These are phyloP conservation scores for Ramaria sp. DNA, from an alignment of 768 basidiomycete species.

Conservation along the genomic window DNA sequence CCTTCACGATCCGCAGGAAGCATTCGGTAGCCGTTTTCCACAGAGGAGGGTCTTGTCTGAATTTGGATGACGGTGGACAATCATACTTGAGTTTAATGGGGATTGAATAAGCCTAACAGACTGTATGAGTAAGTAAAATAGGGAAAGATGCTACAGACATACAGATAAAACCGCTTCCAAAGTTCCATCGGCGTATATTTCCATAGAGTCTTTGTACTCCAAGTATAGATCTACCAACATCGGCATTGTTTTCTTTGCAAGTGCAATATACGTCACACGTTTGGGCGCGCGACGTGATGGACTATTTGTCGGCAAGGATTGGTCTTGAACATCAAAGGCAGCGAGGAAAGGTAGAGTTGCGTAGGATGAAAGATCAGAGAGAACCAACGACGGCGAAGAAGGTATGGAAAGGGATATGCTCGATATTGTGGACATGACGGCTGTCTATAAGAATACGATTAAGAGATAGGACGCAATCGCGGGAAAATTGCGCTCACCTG, in stretches of 20 bases:
- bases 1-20: slow-evolving; percentile 65
- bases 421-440: slow-evolving; percentile 61
- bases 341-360: slow-evolving; percentile 80
- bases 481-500: slow-evolving; percentile 38
- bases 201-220: slow-evolving; percentile 44
- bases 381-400: slow-evolving; percentile 59
- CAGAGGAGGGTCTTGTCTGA: slow-evolving; percentile 74
- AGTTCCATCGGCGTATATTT: slow-evolving; percentile 73
- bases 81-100: slow-evolving; percentile 94
- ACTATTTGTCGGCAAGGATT: slow-evolving; percentile 10
- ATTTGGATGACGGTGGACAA: slow-evolving; percentile 81
- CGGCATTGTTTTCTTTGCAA: slow-evolving; percentile 86
- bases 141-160: slow-evolving; percentile 16
- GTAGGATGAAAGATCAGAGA: slow-evolving; percentile 79
- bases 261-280: slow-evolving; percentile 77
- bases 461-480: slow-evolving; percentile 8
- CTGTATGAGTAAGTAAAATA: background rate
- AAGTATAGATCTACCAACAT: slow-evolving; percentile 68
- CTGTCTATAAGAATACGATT: slow-evolving; percentile 32
- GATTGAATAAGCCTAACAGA: slow-evolving; percentile 65
- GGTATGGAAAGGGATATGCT: slow-evolving; percentile 52
- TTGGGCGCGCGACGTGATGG: slow-evolving; percentile 36
- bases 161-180: slow-evolving; percentile 77
- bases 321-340: slow-evolving; percentile 43
- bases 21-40: slow-evolving; percentile 92